Base-by-base conservation (phyloP, 2,329 filamentous ascomycete species). In the Lachnellula arida region DNA sequence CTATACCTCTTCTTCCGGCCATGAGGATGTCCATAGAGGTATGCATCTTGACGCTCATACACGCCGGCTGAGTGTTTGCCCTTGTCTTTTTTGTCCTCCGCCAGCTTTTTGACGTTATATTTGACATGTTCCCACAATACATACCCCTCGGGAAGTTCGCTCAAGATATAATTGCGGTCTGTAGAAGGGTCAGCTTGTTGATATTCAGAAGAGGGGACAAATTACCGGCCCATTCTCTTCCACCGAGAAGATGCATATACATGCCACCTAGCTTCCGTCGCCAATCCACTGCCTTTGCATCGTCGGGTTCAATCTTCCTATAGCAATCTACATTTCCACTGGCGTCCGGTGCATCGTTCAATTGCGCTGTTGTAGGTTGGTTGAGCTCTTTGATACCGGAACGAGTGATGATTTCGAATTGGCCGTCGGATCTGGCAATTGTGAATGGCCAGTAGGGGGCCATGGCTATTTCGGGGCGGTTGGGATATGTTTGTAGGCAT, bases 11-110 rank as follows among this genome's bases (percentile, higher is more conserved):
- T 83, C 67, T 76, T 78, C 17, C 77, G 73, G 15, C 81, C 81
- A 46, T 75, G 70, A 2, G 81, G 81, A 64, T 84, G 80, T 19
- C 81, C 81, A 65, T 84, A 84, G 5, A 85, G 73, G 60, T 84
- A 84, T 34, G 79, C 79, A 65, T 85, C 81, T 62, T 81, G 78
- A 53, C 81, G 71, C 64, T 81, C 78, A 58, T 77, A 78, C 11
- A 74, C 75, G 35, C 76, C 78, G 75, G 66, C 73, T 71, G 60
- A 62, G 34, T 67, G 68, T 50, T 65, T 68, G 44, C 75, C 73
- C 59, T 79, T 77, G 32, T 75, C 65, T 22, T 72, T 71, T 39
- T 71, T 71, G 2, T 62, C 63, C 15, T 63, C 61, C 49, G 76
- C 74, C 43, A 73, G 73, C 47, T 77, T 72, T 15, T 70, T 70